Evolutionary conservation across 2,329 filamentous ascomycete species (phyloP), one percentile per base, ranked within the genome.

Genomic region (Atkinsonella texensis): DNA sequence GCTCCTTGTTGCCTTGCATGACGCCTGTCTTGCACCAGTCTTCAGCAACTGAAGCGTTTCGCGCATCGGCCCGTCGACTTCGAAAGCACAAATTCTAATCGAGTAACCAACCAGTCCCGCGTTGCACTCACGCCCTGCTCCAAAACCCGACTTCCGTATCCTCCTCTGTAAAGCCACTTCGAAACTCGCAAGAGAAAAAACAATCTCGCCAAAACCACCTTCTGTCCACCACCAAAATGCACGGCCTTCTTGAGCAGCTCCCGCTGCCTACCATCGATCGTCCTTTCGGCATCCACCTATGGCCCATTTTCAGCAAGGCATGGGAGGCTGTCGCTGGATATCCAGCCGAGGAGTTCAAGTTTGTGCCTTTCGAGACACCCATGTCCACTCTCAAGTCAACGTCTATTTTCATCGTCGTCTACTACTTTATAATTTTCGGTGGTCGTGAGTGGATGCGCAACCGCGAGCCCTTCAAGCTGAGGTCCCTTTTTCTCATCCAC

Each of bases 371-470:
- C 63, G 74, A 82, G 68, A 96, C 90, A 32, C 87, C 89, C 55
- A 85, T 97, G 79, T 95, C 90, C 51, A 96, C 90, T 4, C 74
- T 96, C 63, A 85, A 85, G 69, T 83, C 87, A 71, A 91, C 88
- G 48, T 80, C 81, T 54, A 80, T 86, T 60, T 85, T 89, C 67
- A 84, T 96, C 61, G 73, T 89, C 64, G 73, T 87, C 67, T 98
- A 97, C 83, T 97, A 97, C 71, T 73, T 86, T 59, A 75, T 95
- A 72, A 93, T 97, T 64, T 94, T 97, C 60, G 90, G 90, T 57
- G 93, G 91, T 54, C 81, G 91, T 58, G 88, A 94, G 71, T 67
- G 89, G 62, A 97, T 98, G 93, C 87, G 88, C 72, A 84, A 86
- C 64, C 81, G 88, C 57, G 77, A 84, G 65, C 78, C 91, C 20